phyloP scores from a whole-genome alignment of 176 grass and related monocot species.

The Chrysopogon serrulatus region DNA sequence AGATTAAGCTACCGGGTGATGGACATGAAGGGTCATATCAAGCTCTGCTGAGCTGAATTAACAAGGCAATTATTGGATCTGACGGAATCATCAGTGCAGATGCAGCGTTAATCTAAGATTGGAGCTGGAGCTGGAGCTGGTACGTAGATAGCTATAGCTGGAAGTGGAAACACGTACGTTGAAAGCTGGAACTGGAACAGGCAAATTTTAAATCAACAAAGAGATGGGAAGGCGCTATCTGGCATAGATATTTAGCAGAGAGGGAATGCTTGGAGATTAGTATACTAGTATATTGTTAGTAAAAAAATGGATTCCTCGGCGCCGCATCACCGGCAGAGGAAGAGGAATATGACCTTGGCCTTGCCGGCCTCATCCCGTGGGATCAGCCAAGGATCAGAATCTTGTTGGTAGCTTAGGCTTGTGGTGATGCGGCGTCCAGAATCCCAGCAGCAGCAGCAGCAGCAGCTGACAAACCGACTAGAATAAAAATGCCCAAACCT shows the following conservation, averaged over 20 bases:
- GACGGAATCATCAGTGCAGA: background rate
- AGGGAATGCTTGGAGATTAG: background rate
- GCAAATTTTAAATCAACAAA: too few relatives aligned
- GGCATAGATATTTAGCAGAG: too few relatives aligned
- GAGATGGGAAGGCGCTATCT: too few relatives aligned
- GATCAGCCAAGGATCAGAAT: slow-evolving; percentile 24
- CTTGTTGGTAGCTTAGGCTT: background rate
- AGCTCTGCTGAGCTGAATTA: background rate
- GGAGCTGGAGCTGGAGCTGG: too few relatives aligned
- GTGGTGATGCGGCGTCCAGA: background rate
- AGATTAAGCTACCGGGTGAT: background rate
- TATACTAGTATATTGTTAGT: background rate
- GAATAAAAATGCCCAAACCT: background rate
- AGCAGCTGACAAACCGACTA: background rate
- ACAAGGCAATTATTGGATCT: background rate
- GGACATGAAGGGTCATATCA: background rate
- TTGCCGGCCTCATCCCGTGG: slow-evolving; percentile 31
- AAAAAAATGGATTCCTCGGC: slow-evolving; percentile 16
- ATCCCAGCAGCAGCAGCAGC: background rate
- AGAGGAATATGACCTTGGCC: background rate
- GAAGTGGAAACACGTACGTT: too few relatives aligned
- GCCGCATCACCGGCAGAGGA: slow-evolving; percentile 40
- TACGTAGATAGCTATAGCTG: too few relatives aligned
- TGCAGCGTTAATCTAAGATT: background rate
- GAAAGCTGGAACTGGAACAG: background rate